Conservation (phyloP, 2,329 filamentous ascomycete genomes). For the Chrysoporthe cubensis region DNA sequence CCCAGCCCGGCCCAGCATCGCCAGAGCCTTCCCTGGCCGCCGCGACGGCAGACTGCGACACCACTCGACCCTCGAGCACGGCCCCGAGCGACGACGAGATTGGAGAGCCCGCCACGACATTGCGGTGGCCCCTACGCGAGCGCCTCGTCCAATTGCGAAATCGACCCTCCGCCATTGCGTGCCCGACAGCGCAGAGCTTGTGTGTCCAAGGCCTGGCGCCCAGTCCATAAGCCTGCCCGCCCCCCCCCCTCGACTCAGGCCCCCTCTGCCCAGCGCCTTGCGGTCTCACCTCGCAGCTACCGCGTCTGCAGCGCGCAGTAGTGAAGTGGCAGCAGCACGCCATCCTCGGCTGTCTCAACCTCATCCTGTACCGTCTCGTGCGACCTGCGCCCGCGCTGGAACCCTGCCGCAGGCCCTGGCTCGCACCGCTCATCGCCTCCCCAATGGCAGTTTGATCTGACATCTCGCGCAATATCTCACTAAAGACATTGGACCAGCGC, state of each 20-base stretch:
- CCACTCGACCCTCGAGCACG: neutral
- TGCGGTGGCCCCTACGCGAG: slow-evolving; percentile 3
- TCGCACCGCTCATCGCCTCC: slow-evolving; percentile 12
- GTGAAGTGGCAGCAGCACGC: slow-evolving; percentile 20
- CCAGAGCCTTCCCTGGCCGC: too few relatives aligned
- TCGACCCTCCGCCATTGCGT: slow-evolving; percentile 26
- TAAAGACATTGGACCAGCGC: slow-evolving; percentile 23
- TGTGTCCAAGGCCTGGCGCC: neutral
- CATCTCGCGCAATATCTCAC: slow-evolving; percentile 23
- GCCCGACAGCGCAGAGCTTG: slow-evolving; percentile 17
- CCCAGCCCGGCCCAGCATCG: too few relatives aligned
- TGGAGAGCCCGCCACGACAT: neutral
- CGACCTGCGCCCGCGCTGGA: neutral
- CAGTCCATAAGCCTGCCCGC: too few relatives aligned
- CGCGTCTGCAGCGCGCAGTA: slow-evolving; percentile 5
- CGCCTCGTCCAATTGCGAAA: slow-evolving; percentile 26
- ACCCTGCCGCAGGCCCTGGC: slow-evolving; percentile 12
- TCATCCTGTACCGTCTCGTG: slow-evolving; percentile 11
- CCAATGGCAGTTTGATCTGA: slow-evolving; percentile 25
- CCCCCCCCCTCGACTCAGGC: too few relatives aligned
- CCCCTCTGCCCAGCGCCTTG: neutral
- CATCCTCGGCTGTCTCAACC: slow-evolving; percentile 27
- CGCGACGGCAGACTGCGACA: too few relatives aligned
- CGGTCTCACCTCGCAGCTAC: neutral
- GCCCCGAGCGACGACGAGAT: neutral